Conservation (phyloP, 1,139 yeast genomes). For the Yamadazyma songkhlaensis region DNA sequence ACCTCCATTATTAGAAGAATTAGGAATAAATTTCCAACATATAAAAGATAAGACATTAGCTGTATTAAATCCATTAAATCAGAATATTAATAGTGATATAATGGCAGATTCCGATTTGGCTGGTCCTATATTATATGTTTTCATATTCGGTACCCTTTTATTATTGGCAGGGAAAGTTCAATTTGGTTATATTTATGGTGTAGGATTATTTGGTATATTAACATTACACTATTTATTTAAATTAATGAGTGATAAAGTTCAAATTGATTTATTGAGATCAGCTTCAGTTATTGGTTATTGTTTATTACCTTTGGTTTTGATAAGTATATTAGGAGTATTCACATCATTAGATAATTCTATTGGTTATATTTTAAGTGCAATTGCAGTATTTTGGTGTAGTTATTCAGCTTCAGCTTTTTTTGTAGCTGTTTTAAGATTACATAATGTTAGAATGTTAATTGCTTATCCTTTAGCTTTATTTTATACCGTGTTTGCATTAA, state of each 20-base stretch:
- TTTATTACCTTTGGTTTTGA: constrained; percentile 79
- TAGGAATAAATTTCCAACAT: constrained; percentile 90
- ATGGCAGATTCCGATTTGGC: constrained; percentile 92
- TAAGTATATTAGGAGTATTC: constrained; percentile 74
- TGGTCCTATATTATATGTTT: constrained; percentile 89
- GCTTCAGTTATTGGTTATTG: constrained; percentile 96
- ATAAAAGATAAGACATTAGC: constrained; percentile 83
- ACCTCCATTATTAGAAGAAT: constrained; percentile 86
- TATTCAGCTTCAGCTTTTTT: constrained; percentile 92
- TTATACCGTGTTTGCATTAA: constrained; percentile 90
- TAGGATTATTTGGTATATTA: constrained; percentile 86
- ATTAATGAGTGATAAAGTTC: constrained; percentile 66
- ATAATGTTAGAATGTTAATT: constrained; percentile 82
- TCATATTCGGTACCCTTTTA: constrained; percentile 82
- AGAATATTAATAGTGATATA: constrained; percentile 62
- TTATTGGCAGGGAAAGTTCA: constrained; percentile 89
- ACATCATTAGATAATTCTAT: constrained; percentile 64
- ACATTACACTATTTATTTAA: constrained; percentile 82
- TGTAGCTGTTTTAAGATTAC: constrained; percentile 77
- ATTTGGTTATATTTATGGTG: constrained; percentile 95
- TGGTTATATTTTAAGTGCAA: constrained; percentile 69
- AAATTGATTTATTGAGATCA: constrained; percentile 68
- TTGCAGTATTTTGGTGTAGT: constrained; percentile 91
- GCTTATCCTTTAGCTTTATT: constrained; percentile 94
- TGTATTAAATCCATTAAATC: constrained; percentile 75